Base-by-base conservation (phyloP, 805 yeast genomes). In the Komagataella pastoris region DNA sequence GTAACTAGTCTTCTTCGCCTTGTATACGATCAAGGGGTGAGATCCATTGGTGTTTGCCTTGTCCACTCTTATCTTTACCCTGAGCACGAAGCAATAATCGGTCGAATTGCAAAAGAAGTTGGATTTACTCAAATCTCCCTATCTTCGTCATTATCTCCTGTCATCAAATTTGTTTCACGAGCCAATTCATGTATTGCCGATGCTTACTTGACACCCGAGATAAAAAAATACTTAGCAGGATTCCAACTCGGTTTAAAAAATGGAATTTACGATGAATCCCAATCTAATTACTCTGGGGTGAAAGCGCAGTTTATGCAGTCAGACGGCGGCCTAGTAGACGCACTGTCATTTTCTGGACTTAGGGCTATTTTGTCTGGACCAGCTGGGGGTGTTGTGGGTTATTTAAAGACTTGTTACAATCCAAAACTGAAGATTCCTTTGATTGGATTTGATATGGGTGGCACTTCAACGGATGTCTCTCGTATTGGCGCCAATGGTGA, bases 351-450 rank as follows among this genome's bases (percentile, higher is more conserved):
- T 63, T 83, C 96, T 0, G 98, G 98, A 1, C 70, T 91, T 44
- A 76, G 81, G 58, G 96, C 98, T 3, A 85, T 91, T 49, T 67
- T 91, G 43, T 88, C 97, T 1, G 98, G 98, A 2, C 98, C 98
- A 2, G 98, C 98, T 7, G 98, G 98, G 44, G 98, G 98, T 49
- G 95, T 91, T 53, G 97, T 91, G 40, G 98, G 98, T 0, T 87
- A 81, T 59, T 87, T 96, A 0, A 75, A 79, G 50, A 90, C 98
- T 0, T 86, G 96, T 55, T 88, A 74, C 62, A 73, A 79, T 54
- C 65, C 68, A 1, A 59, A 66, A n/a, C 75, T 76, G 52, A 66
- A 68, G 10, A 73, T 75, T 21, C 89, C 95, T 0, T 71, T 85
- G 48, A 76, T 87, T 52, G 95, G 93, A 0, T 85, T 87, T 57